These are phyloP conservation scores for Phytopythium vexans DNA, from an alignment of 352 stramenopile genomes.

Conservation along the genomic window DNA sequence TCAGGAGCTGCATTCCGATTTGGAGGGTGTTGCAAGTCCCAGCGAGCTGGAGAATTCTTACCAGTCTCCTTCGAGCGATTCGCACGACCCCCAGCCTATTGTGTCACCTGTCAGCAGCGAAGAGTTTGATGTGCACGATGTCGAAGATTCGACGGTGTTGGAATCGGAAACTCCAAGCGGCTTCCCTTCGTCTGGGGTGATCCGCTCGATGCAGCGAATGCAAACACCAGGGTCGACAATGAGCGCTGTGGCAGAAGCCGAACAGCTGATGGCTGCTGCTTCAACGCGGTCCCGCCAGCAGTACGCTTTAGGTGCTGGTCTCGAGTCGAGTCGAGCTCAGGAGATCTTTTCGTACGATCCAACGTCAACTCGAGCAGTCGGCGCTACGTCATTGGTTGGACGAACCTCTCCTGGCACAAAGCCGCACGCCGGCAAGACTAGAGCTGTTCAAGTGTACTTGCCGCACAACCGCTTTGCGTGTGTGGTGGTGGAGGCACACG, in stretches of 20 bases:
- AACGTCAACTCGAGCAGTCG: conserved; percentile 57
- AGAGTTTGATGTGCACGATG: conserved; percentile 38
- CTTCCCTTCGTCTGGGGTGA: conserved; percentile 45
- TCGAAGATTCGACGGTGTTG: conserved; percentile 32
- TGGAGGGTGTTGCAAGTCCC: conserved; percentile 33
- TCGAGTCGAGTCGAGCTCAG: conserved; percentile 49
- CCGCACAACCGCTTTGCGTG: conserved; percentile 84
- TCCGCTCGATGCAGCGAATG: conserved; percentile 62
- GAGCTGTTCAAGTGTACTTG: conserved; percentile 76
- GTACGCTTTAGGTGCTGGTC: conserved; percentile 37
- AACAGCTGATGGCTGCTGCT: conserved; percentile 17
- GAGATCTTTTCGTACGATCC: conserved; percentile 61
- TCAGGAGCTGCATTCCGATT: conserved; percentile 68
- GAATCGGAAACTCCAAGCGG: conserved; percentile 31
- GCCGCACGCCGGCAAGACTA: conserved; percentile 26
- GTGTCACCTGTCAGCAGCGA: conserved; percentile 32
- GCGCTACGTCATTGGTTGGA: conserved; percentile 24
- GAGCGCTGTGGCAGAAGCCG: conserved; percentile 6
- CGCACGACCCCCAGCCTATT: conserved; percentile 18
- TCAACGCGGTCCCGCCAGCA: conserved; percentile 49
- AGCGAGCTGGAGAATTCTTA: conserved; percentile 30
- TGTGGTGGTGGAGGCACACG: conserved; percentile 64
- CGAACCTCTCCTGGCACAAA: conserved; percentile 43
- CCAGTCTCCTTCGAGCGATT: conserved; percentile 17
- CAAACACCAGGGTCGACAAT: conserved; percentile 56